Conservation (phyloP, 805 yeast genomes). For the Candida tallmaniae region DNA sequence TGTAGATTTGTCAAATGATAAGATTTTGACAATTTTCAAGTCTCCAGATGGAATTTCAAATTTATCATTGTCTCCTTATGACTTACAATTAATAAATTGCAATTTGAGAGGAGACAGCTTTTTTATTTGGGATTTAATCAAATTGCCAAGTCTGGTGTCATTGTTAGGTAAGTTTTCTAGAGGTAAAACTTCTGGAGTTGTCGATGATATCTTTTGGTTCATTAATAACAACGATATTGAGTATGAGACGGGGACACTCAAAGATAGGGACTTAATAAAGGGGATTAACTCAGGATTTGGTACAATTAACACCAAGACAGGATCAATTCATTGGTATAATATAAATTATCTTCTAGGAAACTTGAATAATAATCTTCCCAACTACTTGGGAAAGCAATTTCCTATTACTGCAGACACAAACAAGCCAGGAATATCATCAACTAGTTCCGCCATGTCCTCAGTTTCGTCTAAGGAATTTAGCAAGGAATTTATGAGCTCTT, state of each 20-base stretch:
- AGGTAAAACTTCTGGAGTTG: conserved; percentile 58
- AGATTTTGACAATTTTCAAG: conserved; percentile 40
- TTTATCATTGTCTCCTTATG: conserved; percentile 59
- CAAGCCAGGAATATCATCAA: not conserved
- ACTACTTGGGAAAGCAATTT: conserved; percentile 16
- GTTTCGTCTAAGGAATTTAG: not conserved
- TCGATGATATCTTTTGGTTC: conserved; percentile 52
- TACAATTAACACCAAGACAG: conserved; percentile 48
- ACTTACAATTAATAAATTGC: conserved; percentile 50
- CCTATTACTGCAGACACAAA: too few species aligned
- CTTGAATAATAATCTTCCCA: conserved; percentile 26
- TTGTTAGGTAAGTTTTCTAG: conserved; percentile 55
- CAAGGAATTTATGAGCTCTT: conserved; percentile 30
- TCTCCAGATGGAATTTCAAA: conserved; percentile 62
- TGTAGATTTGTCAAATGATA: conserved; percentile 42
- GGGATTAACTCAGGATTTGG: conserved; percentile 43
- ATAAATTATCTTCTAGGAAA: conserved; percentile 37
- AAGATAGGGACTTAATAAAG: conserved; percentile 9
- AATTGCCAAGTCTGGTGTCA: conserved; percentile 45
- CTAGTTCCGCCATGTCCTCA: not conserved
- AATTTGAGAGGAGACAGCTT: conserved; percentile 58
- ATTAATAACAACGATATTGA: conserved; percentile 29
- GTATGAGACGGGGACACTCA: conserved; percentile 13
- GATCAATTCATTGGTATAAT: conserved; percentile 61
- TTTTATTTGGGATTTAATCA: conserved; percentile 60